Percentiles rank a stretch among this genome's conserved stretches.
Evolutionary conservation across 495 filamentous ascomycete genomes (phyloP).

Genomic region (Tuber melanosporum): DNA sequence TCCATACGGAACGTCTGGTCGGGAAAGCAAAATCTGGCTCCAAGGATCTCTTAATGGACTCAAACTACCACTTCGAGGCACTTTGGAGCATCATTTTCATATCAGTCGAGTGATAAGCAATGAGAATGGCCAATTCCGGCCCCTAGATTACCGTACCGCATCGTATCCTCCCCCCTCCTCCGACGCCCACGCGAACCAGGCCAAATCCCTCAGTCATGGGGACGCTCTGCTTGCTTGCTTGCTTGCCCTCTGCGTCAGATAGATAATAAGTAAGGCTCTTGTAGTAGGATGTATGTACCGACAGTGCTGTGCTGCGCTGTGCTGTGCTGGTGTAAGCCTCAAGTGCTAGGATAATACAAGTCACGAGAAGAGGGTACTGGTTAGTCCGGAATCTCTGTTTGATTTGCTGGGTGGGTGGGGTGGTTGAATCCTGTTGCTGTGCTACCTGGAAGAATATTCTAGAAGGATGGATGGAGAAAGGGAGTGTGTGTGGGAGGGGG

Average conservation of each 20-base stretch:
- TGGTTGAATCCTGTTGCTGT: not conserved
- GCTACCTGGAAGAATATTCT: not conserved
- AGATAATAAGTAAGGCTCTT: not conserved
- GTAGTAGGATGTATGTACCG: not conserved
- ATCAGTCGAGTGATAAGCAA: not conserved
- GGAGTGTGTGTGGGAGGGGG: not conserved
- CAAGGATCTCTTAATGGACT: too few species aligned
- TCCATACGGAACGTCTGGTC: too few species aligned
- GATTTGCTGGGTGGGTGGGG: not conserved
- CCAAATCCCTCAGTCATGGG: constrained; percentile 5
- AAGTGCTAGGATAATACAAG: constrained; percentile 1
- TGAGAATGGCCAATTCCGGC: not conserved
- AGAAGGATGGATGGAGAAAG: not conserved
- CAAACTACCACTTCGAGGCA: too few species aligned
- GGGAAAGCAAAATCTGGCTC: too few species aligned
- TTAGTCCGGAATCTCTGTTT: not conserved
- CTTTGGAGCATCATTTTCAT: too few species aligned
- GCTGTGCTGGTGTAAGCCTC: constrained; percentile 4
- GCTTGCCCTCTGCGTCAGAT: not conserved
- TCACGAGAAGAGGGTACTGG: not conserved
- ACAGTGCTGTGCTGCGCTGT: not conserved
- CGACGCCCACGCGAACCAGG: not conserved
- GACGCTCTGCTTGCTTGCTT: not conserved
- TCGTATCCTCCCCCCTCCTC: not conserved
- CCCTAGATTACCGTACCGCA: not conserved